A percentile compares a stretch with the other conserved stretches of the same genome.
Conservation (phyloP, 2,329 filamentous ascomycete genomes). For the Epichloe sp. region DNA sequence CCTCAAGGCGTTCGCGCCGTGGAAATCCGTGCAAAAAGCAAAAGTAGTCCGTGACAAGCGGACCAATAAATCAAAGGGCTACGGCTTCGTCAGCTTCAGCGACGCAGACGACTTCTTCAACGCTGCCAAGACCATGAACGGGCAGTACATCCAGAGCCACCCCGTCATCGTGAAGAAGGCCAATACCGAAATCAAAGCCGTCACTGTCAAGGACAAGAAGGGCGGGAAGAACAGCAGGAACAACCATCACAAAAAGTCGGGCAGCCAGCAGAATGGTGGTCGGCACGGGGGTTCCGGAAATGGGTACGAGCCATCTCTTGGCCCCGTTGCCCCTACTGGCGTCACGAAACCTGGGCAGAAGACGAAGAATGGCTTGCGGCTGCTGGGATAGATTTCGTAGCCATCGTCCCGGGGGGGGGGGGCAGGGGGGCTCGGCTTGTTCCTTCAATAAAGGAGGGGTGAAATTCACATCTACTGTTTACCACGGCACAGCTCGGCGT, state of each 20-base stretch:
- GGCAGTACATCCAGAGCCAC: slow-evolving; percentile 97
- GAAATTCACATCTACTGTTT: too few species aligned
- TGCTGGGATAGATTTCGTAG: slow-evolving; percentile 36
- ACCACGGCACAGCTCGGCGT: background rate
- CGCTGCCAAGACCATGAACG: slow-evolving; percentile 95
- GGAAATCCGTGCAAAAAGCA: slow-evolving; percentile 80
- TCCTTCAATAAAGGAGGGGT: too few species aligned
- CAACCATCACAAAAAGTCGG: slow-evolving; percentile 8
- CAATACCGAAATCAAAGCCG: slow-evolving; percentile 79
- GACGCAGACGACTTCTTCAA: slow-evolving; percentile 95
- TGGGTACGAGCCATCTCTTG: slow-evolving; percentile 37
- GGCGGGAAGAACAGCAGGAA: slow-evolving; percentile 24
- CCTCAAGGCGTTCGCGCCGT: slow-evolving; percentile 83
- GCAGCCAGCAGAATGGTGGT: slow-evolving; percentile 9
- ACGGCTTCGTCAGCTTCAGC: slow-evolving; percentile 90
- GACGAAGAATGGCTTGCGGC: slow-evolving; percentile 51
- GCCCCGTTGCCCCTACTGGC: slow-evolving; percentile 35
- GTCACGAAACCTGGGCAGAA: slow-evolving; percentile 51
- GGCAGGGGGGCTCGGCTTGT: too few species aligned
- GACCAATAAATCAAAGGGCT: slow-evolving; percentile 91
- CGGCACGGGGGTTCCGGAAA: slow-evolving; percentile 15
- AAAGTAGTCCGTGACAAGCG: slow-evolving; percentile 91
- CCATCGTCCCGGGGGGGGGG: too few species aligned
- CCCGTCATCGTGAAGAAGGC: slow-evolving; percentile 78
- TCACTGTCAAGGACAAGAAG: slow-evolving; percentile 49